phyloP scores from a whole-genome alignment of 768 basidiomycete species.

The Postia placenta region DNA sequence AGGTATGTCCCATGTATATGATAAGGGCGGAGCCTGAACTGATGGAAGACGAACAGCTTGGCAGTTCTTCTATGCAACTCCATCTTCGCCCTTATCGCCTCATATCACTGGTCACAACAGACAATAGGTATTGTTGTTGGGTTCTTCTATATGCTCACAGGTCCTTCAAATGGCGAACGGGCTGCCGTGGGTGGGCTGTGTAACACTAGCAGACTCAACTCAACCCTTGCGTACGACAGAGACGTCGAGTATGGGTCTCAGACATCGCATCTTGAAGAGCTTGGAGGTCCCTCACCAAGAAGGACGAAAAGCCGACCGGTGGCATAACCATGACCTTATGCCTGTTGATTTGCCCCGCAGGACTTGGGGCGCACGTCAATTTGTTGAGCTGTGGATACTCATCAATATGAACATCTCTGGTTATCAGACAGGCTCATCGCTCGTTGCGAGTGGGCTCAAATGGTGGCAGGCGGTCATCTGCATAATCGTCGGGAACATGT shows the following conservation, averaged over 20 bases:
- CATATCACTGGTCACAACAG: too few species aligned
- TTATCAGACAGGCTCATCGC: slow-evolving; percentile 14
- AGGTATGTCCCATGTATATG: too few species aligned
- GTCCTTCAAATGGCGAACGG: too few species aligned
- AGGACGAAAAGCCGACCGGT: slow-evolving; percentile 8
- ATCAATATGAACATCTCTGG: slow-evolving; percentile 14
- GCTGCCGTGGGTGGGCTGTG: too few species aligned
- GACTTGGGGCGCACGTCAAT: slow-evolving; percentile 16
- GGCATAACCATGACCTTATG: slow-evolving; percentile 17
- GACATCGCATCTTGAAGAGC: not conserved
- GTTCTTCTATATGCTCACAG: too few species aligned
- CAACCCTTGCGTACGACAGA: too few species aligned
- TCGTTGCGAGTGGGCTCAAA: slow-evolving; percentile 12
- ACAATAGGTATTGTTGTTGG: too few species aligned
- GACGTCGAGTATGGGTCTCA: not conserved
- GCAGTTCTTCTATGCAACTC: too few species aligned
- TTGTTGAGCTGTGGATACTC: slow-evolving; percentile 17
- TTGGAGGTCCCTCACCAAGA: slow-evolving; percentile 10
- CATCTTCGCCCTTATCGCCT: too few species aligned
- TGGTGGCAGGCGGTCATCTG: slow-evolving; percentile 17
- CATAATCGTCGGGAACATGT: slow-evolving; percentile 12
- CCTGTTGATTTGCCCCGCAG: slow-evolving; percentile 16
- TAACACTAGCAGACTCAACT: too few species aligned
- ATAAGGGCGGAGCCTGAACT: too few species aligned
- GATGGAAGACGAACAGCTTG: too few species aligned